A percentile compares a stretch with the other conserved stretches of the same genome.
phyloP scores from a whole-genome alignment of 2,329 filamentous ascomycete species.

The Venturia nashicola region DNA sequence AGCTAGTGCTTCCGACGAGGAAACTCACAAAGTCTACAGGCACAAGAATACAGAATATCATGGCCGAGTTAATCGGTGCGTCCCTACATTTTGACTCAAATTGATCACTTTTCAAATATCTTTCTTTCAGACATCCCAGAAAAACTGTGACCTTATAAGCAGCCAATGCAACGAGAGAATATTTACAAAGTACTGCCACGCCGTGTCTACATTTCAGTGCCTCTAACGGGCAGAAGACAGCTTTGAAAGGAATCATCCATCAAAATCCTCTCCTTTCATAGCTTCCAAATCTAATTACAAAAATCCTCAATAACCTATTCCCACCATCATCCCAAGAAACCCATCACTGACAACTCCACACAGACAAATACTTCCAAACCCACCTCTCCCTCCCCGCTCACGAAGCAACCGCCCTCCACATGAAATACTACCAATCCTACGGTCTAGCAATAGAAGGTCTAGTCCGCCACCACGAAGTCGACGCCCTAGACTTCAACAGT shows the following conservation, averaged over 20 bases:
- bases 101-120: too few relatives aligned
- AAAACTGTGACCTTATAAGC: too few relatives aligned
- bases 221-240: too few relatives aligned
- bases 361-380: slow-evolving; percentile 47
- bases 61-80: slow-evolving; percentile 64
- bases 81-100: not conserved
- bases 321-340: not conserved
- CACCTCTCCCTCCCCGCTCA: slow-evolving; percentile 63
- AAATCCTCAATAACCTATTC: too few relatives aligned
- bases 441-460: slow-evolving; percentile 95
- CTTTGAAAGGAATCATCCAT: too few relatives aligned
- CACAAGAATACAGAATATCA: slow-evolving; percentile 73
- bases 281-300: too few relatives aligned
- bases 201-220: too few relatives aligned
- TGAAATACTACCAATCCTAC: slow-evolving; percentile 90
- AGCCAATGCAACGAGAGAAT: too few relatives aligned
- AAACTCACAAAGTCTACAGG: slow-evolving; percentile 25
- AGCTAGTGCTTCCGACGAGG: too few relatives aligned
- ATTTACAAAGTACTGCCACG: too few relatives aligned
- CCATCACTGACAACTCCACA: not conserved
- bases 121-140: not conserved
- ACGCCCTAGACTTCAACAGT: slow-evolving; percentile 85
- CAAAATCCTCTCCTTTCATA: too few relatives aligned
- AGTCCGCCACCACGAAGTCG: slow-evolving; percentile 86
- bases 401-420: slow-evolving; percentile 77